Conservation (phyloP, 495 filamentous ascomycete species). For the Podospora pseudocomata region DNA sequence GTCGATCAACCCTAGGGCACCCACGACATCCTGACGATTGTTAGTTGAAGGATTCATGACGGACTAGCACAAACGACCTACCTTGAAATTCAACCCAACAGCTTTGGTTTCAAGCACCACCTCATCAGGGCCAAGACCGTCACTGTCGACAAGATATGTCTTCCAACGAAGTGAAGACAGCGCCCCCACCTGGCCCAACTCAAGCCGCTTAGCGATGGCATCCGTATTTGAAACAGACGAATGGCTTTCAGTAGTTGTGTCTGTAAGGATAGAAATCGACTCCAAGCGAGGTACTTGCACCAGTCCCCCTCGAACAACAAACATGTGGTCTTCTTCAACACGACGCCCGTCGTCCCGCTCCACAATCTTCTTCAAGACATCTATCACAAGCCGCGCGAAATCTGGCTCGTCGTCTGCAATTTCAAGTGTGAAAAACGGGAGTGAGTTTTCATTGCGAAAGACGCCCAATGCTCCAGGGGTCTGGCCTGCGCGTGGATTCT, state of each 20-base stretch:
- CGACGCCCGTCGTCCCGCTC: not conserved
- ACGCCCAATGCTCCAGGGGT: conserved; percentile 24
- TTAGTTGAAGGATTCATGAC: no score
- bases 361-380: not conserved
- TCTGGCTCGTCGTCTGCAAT: not conserved
- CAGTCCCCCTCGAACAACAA: not conserved
- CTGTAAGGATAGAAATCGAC: not conserved
- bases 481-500: conserved; percentile 27
- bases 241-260: not conserved
- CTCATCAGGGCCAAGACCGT: not conserved
- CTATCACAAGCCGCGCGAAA: not conserved
- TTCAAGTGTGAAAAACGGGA: conserved; percentile 25
- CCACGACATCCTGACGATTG: not conserved
- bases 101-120: not conserved
- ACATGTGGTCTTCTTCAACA: not conserved
- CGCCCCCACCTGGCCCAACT: not conserved
- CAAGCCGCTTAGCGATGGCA: not conserved
- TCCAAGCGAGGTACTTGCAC: not conserved
- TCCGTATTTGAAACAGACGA: not conserved
- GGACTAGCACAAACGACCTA: not conserved
- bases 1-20: not conserved
- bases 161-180: not conserved
- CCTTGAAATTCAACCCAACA: not conserved
- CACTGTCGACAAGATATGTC: not conserved
- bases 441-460: conserved; percentile 23